Percentiles rank a stretch among this genome's conserved stretches.
Evolutionary conservation across 495 filamentous ascomycete genomes (phyloP).

Genomic region (Recurvomyces mirabilis): DNA sequence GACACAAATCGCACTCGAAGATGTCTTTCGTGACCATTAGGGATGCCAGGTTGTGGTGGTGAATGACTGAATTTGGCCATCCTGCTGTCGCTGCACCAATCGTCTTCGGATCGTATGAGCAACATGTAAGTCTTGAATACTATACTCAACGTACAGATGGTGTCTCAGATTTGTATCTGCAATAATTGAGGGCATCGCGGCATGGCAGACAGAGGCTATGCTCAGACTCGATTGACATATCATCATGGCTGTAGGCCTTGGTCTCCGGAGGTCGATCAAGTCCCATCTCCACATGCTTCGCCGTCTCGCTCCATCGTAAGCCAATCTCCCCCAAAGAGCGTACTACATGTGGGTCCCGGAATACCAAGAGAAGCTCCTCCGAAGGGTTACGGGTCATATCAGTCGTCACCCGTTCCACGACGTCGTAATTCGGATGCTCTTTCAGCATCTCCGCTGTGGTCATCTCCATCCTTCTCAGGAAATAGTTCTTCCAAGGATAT

Average conservation of each 20-base stretch:
- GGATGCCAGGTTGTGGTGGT: not conserved
- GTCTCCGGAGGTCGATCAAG: not conserved
- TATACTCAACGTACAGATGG: not conserved
- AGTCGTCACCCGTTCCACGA: no score
- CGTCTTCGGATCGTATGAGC: not conserved
- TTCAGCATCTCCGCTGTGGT: not conserved
- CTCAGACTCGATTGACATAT: not conserved
- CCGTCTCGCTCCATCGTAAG: not conserved
- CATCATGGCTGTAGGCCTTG: not conserved
- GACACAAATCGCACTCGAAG: not conserved
- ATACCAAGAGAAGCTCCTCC: not conserved
- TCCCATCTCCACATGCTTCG: not conserved
- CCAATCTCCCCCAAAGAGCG: not conserved
- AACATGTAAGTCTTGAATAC: not conserved
- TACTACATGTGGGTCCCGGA: not conserved
- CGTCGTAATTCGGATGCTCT: not conserved
- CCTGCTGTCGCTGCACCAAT: not conserved
- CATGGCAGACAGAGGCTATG: not conserved
- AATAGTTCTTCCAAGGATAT: not conserved
- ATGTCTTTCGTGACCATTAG: not conserved
- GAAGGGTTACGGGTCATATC: not conserved
- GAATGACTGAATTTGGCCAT: not conserved
- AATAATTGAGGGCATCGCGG: not conserved
- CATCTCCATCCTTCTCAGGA: not conserved
- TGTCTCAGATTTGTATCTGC: not conserved